Percentiles rank a stretch among this genome's conserved stretches.
Evolutionary conservation across 2,329 filamentous ascomycete species (phyloP).

Genomic region (Endoconidiophora polonica): DNA sequence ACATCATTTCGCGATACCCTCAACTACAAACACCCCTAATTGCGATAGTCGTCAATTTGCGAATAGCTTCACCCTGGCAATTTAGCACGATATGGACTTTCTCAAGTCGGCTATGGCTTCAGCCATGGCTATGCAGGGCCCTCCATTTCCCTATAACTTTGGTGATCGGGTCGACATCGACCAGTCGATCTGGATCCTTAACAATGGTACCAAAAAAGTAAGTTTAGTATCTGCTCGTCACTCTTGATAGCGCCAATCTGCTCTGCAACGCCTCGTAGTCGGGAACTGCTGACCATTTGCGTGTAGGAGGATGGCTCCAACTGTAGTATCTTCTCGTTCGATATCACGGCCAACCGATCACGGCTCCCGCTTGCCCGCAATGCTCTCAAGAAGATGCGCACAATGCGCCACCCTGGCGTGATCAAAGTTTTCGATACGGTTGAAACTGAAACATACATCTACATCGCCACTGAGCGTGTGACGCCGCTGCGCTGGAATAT

Average conservation of each 20-base stretch:
- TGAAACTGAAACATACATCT: conserved; percentile 90
- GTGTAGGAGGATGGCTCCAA: conserved; percentile 75
- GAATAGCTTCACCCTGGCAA: neutral
- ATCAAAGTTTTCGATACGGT: conserved; percentile 88
- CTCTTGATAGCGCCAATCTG: neutral
- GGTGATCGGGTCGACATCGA: conserved; percentile 85
- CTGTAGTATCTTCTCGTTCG: conserved; percentile 96
- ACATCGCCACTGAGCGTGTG: conserved; percentile 86
- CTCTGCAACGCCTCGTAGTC: neutral
- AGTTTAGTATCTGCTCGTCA: conserved; percentile 15
- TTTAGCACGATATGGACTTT: conserved; percentile 59
- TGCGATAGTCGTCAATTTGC: neutral
- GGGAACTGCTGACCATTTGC: conserved; percentile 1
- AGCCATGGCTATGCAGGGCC: conserved; percentile 74
- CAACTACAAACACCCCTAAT: neutral
- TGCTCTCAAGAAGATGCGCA: conserved; percentile 83
- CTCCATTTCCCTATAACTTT: conserved; percentile 81
- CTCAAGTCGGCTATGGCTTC: conserved; percentile 95
- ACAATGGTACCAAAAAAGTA: conserved; percentile 86
- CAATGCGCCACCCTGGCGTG: conserved; percentile 82
- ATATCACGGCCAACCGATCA: conserved; percentile 63
- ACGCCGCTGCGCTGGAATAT: conserved; percentile 80
- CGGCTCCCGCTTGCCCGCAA: conserved; percentile 79
- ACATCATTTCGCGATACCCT: neutral
- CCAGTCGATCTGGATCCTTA: conserved; percentile 88